Base-by-base conservation (phyloP, 495 filamentous ascomycete genomes). In the Acidomyces sp. region DNA sequence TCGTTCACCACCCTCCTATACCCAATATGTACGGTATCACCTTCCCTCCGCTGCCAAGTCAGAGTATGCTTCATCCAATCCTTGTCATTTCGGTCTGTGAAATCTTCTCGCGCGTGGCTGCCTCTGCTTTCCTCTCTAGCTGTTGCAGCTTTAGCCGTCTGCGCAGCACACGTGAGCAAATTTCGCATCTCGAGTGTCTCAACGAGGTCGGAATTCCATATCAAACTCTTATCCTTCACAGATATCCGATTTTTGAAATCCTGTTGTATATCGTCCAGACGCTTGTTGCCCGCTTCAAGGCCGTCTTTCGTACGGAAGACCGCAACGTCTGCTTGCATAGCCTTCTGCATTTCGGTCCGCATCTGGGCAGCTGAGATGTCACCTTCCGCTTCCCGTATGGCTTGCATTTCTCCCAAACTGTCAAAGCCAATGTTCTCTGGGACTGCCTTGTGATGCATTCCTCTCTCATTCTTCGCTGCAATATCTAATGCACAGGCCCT, bases 51-150 rank as follows among this genome's bases (percentile, higher is more conserved):
- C 74, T 96, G 88, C 76, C 77, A 96, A 52, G 75, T 81, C 48
- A 96, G 72, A 25, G 80, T 93, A 72, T 96, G 88, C 75, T 94
- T 95, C 88, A 94, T 95, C 90, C 90, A 96, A 52, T 90, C 77
- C 62, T 73, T 66, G 57, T 96, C 88, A 57, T 95, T 83, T 65
- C 88, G 72, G 0, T 95, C 84, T 24, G 87, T 85, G 71, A 66
- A 96, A 58, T 96, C 88, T 67, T 96, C 88, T 50, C 88, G 74
- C 47, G 88, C 88, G 63, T 96, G 88, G 24, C 87, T 87, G 52
- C 88, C 88, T 63, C 88, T 76, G 37, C 82, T 90, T 65, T 96
- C 88, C 72, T 92, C 87, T 53, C 88, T 74, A 62, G 83, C 85
- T 29, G 80, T 79, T 41, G 88, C 88, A 21, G 82, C 68, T 47